A percentile compares a stretch with the other conserved stretches of the same genome.
These are phyloP conservation scores for Schrenkiella parvula DNA, from an alignment of 345 rosid genomes.

Conservation along the genomic window DNA sequence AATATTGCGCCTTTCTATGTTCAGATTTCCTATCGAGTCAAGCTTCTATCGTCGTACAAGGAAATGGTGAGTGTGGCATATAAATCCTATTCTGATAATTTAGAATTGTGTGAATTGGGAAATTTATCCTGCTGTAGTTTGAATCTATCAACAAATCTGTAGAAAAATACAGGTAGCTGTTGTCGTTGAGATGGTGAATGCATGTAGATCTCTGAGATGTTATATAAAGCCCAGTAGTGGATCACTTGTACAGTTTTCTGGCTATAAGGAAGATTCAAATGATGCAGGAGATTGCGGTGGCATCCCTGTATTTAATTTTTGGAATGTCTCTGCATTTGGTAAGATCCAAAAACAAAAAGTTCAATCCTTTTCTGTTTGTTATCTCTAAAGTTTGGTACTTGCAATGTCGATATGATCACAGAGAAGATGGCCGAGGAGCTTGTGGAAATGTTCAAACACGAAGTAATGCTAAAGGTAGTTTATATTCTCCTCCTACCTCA, in stretches of 20 bases:
- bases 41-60: constrained; percentile 64
- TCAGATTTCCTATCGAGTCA: constrained; percentile 50
- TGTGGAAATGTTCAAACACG: constrained; percentile 67
- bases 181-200: constrained; percentile 56
- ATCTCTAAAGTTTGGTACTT: constrained; percentile 10
- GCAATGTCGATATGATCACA: constrained; percentile 28
- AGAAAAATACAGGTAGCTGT: constrained; percentile 44
- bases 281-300: constrained; percentile 81
- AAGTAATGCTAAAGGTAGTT: constrained; percentile 83
- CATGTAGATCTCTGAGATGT: constrained; percentile 62
- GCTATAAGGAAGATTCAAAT: constrained; percentile 38
- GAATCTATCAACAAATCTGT: constrained; percentile 3
- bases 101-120: not conserved
- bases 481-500: not conserved
- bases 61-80: constrained; percentile 56
- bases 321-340: constrained; percentile 61
- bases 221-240: constrained; percentile 46
- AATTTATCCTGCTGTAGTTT: not conserved
- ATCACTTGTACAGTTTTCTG: constrained; percentile 62
- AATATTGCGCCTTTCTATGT: constrained; percentile 16
- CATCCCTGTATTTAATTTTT: constrained; percentile 60
- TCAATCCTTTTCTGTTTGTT: not conserved
- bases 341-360: constrained; percentile 8
- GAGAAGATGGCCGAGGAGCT: constrained; percentile 75
- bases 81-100: not conserved